Base-by-base conservation (phyloP, 2,329 filamentous ascomycete species). In the Sphaerostilbella broomeana region DNA sequence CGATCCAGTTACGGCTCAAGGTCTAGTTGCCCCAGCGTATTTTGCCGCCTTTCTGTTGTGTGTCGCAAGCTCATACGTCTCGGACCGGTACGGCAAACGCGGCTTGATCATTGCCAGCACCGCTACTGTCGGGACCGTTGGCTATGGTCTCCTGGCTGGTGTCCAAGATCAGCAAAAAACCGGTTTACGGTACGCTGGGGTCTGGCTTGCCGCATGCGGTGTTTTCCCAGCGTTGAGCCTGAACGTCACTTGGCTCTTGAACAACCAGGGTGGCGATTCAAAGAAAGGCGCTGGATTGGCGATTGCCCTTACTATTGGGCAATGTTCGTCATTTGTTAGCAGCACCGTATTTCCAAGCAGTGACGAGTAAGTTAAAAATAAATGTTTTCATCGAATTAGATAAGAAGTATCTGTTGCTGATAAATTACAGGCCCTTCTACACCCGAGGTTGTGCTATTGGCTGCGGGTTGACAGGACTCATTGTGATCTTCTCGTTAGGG, bases 11-110 rank as follows among this genome's bases (percentile, higher is more conserved):
- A 67, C 78, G 42, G 79, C 84, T 0, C 83, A 88, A 59, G 84
- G 82, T 1, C 69, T 88, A 10, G 81, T 80, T 1, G 81, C 81
- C 0, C 82, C 82, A 1, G 81, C 82, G 0, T 86, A 82, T 57
- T 76, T 86, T 49, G 58, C 83, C 12, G 72, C 80, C 2, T 85
- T 82, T 54, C 49, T 83, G 10, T 60, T 78, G 16, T 81, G 77
- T 30, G 70, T 86, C 43, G 50, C 53, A 8, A 75, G 74, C 2
- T 78, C 79, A 5, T 82, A 69, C 55, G 55, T 84, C 24, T 79
- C 81, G n/a, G 82, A 86, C 61, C 69, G 68, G 11, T 68, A 72
- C 2, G 72, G 75, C 46, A 80, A 84, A 54, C 77, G 82, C 28
- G 80, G 79, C 2, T 53, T 76, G 30, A 70, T 76, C 48, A 73